Conservation (phyloP, 257 asterid genomes). For the Primulina eburnea region DNA sequence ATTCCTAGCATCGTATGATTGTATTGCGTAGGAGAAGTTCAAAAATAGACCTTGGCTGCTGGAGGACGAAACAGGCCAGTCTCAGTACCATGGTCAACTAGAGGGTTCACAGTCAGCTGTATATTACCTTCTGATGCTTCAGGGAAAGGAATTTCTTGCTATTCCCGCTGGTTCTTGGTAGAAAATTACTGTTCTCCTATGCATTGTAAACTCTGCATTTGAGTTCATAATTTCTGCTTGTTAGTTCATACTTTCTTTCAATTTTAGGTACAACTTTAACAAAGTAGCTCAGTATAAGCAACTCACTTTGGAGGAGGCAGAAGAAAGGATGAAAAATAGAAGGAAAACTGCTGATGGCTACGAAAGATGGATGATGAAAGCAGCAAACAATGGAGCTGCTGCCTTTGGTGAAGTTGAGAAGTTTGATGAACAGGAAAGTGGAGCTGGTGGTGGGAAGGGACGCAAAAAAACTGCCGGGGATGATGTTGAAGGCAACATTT, state of each 20-base stretch:
- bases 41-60: conserved; percentile 95
- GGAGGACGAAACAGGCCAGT: conserved; percentile 96
- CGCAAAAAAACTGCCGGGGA: conserved; percentile 73
- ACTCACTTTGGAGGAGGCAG: conserved; percentile 98
- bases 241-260: conserved; percentile 15
- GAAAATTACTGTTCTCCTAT: conserved; percentile 6
- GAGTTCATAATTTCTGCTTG: conserved; percentile 11
- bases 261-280: conserved; percentile 82
- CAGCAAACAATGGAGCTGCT: conserved; percentile 89
- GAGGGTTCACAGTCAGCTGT: conserved; percentile 97
- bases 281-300: conserved; percentile 98
- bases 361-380: conserved; percentile 99
- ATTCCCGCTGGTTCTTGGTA: conserved; percentile 99
- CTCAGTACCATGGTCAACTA: conserved; percentile 78
- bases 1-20: conserved; percentile 27
- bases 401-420: conserved; percentile 92
- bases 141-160: conserved; percentile 92
- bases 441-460: conserved; percentile 67
- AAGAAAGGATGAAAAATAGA: conserved; percentile 94
- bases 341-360: conserved; percentile 99
- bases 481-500: conserved; percentile 72
- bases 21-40: conserved; percentile 69
- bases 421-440: conserved; percentile 69
- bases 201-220: conserved; percentile 10
- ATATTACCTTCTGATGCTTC: conserved; percentile 92